Conservation (phyloP, 2,329 filamentous ascomycete species). For the Epichloe gansuensis region DNA sequence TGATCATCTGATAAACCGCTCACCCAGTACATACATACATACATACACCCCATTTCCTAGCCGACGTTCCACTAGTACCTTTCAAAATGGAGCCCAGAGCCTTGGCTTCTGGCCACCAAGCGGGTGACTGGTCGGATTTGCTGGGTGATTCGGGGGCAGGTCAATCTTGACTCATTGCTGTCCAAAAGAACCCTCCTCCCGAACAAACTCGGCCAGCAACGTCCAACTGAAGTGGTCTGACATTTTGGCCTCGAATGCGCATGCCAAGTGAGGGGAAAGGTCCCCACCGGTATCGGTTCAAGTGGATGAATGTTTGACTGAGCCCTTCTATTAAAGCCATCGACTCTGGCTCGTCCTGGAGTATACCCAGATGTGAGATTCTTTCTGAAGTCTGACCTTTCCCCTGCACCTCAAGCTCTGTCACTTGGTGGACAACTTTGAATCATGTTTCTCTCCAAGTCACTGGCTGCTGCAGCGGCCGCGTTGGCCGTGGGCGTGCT, state of each 20-base stretch:
- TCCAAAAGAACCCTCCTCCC: too few species aligned
- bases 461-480: background rate
- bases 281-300: too few species aligned
- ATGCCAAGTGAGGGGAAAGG: background rate
- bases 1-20: conserved; percentile 7
- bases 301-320: too few species aligned
- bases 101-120: background rate
- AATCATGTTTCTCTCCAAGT: background rate
- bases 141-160: background rate
- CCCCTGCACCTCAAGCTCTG: background rate
- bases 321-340: background rate
- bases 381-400: background rate
- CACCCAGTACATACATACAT: background rate
- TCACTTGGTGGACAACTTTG: background rate
- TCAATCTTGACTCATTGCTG: too few species aligned
- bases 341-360: background rate
- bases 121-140: background rate
- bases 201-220: background rate
- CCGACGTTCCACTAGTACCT: background rate
- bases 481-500: too few species aligned
- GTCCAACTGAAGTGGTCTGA: background rate
- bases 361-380: too few species aligned
- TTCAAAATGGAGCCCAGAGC: background rate
- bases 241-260: background rate
- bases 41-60: too few species aligned